Percentiles rank a stretch among this genome's conserved stretches.
phyloP scores from a whole-genome alignment of 1,139 yeast species.

The Debaryomycetaceae sp. region DNA sequence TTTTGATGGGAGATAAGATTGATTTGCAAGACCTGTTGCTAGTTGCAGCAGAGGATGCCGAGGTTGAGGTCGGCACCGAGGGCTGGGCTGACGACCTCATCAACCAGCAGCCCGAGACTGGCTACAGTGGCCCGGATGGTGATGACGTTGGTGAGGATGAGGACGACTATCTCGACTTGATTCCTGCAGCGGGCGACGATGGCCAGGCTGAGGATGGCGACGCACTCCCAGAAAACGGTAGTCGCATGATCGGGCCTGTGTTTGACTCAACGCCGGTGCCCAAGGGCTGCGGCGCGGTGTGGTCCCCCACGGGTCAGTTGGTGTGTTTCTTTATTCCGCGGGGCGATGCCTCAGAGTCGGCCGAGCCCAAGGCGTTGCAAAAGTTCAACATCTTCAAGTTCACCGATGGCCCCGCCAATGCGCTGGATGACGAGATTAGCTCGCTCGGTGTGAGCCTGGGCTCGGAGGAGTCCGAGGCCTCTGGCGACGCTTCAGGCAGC shows the following conservation, averaged over 20 bases:
- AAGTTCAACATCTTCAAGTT: slow-evolving; percentile 35
- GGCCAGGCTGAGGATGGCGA: slow-evolving; percentile 1
- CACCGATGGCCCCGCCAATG: slow-evolving; percentile 35
- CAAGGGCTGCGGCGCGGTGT: slow-evolving; percentile 87
- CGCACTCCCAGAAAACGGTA: background rate
- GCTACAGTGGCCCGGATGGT: slow-evolving; percentile 17
- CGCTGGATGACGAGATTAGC: slow-evolving; percentile 14
- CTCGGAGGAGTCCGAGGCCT: slow-evolving; percentile 14
- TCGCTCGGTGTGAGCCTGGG: slow-evolving; percentile 13
- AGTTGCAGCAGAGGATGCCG: slow-evolving; percentile 20
- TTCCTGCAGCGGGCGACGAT: slow-evolving; percentile 4
- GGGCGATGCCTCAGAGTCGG: slow-evolving; percentile 29
- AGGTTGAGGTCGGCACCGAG: slow-evolving; percentile 35
- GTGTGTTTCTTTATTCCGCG: slow-evolving; percentile 80
- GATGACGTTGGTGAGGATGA: slow-evolving; percentile 27
- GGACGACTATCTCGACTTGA: slow-evolving; percentile 8
- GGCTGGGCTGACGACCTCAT: slow-evolving; percentile 45
- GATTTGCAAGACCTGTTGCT: slow-evolving; percentile 40
- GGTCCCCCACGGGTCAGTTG: slow-evolving; percentile 76
- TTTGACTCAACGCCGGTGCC: slow-evolving; percentile 88
- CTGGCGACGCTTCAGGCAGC: slow-evolving; percentile 2
- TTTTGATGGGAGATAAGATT: slow-evolving; percentile 76
- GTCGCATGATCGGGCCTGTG: slow-evolving; percentile 14
- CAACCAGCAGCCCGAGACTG: slow-evolving; percentile 30
- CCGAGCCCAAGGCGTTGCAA: slow-evolving; percentile 22